Base-by-base conservation (phyloP, 1,139 yeast species). In the Saccharomyces hybrid region DNA sequence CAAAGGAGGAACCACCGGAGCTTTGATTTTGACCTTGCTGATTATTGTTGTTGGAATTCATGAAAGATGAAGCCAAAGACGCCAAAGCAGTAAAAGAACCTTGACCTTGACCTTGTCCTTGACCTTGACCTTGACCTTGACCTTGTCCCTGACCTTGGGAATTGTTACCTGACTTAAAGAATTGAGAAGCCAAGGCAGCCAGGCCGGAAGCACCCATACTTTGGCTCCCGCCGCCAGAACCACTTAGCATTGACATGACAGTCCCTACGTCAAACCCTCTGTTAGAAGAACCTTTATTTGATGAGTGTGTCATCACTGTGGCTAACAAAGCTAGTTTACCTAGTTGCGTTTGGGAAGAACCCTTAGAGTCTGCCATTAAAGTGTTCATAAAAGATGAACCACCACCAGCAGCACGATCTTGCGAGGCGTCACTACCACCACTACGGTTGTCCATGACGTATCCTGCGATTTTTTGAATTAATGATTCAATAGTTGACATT, bases 261-360 rank as follows among this genome's bases (percentile, higher is more conserved):
- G 66, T 60, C 9, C 60, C 56, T 44, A 64, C 50, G 50, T 62
- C 60, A 44, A 62, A 63, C 5, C 63, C 64, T 5, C 57, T 50
- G n/a, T 38, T 52, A 7, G 49, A 51, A 14, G 52, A 54, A 20
- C 53, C 56, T 13, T 56, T 57, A 49, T 58, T 52, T 20, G 61
- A 57, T 11, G 54, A 50, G 27, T 53, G 38, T 14, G 57, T 52
- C 55, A 66, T 50, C 27, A 65, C 56, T n/a, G 65, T 63, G 9
- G 66, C 55, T 16, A 66, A 54, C 31, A 66, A 54, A 9, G 70
- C 69, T 53, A 66, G 50, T 51, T 66, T 66, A 6, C 70, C 69
- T 28, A 66, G 51, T 50, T 66, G 70, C 2, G 67, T 56, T 48
- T 63, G 64, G 6, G 65, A 53, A 20, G 64, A 59, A 3, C 68